phyloP scores from a whole-genome alignment of 1,284 basidiomycete species.

The Stygiomarasmius scandens region DNA sequence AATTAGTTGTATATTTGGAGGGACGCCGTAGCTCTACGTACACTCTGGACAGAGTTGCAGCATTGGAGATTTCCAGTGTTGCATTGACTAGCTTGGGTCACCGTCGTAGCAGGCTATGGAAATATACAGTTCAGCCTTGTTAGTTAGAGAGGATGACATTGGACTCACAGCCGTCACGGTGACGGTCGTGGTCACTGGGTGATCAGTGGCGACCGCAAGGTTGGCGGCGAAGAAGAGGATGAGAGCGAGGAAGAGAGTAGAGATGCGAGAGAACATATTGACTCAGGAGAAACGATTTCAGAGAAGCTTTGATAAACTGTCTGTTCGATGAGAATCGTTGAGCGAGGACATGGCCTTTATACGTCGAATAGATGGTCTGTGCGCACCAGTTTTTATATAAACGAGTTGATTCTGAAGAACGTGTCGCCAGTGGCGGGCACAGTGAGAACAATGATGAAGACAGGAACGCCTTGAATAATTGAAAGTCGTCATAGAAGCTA shows the following conservation, averaged over 20 bases:
- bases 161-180: conserved; percentile 11
- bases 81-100: conserved; percentile 23
- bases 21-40: not conserved
- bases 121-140: not conserved
- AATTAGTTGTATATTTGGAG: not conserved
- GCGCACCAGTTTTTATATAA: no score
- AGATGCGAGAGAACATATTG: conserved; percentile 31
- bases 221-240: conserved; percentile 25
- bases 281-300: not conserved
- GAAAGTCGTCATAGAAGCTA: no score
- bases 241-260: conserved; percentile 24
- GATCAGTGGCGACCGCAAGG: conserved; percentile 27
- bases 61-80: conserved; percentile 29
- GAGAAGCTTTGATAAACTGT: not conserved
- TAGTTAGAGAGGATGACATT: not conserved
- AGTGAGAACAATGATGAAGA: no score
- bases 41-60: conserved; percentile 5
- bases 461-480: no score
- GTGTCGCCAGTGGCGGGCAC: no score
- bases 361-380: not conserved
- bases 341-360: not conserved
- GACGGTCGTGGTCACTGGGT: conserved; percentile 18
- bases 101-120: conserved; percentile 3
- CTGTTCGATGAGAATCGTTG: not conserved
- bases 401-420: no score